Evolutionary conservation across 1,284 basidiomycete species (phyloP).

Genomic region (Phellopilus nigrolimitatus): DNA sequence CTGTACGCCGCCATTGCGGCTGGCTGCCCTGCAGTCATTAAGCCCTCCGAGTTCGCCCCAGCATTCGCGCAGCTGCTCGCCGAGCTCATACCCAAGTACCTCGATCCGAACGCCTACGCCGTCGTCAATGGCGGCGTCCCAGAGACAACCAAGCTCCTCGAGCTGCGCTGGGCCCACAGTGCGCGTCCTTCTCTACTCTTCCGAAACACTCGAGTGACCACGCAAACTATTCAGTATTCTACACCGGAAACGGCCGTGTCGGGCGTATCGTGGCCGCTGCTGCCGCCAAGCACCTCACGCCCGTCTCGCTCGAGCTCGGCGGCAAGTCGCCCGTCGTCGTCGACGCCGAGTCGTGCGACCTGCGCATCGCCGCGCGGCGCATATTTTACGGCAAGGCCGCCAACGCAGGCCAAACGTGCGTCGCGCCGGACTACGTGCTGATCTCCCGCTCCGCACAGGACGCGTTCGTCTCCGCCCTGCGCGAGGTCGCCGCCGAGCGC

Average conservation of each 20-base stretch:
- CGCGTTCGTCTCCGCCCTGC: conserved; percentile 36
- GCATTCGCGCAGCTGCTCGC: conserved; percentile 40
- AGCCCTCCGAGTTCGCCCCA: conserved; percentile 45
- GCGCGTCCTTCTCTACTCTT: not conserved
- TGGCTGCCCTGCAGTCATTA: conserved; percentile 41
- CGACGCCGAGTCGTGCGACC: conserved; percentile 33
- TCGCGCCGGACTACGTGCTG: conserved; percentile 49
- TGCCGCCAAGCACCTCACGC: conserved; percentile 70
- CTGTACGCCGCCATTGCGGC: conserved; percentile 41
- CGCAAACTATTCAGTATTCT: conserved; percentile 8
- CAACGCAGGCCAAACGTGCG: conserved; percentile 41
- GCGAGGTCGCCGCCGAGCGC: conserved; percentile 28
- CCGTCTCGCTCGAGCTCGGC: conserved; percentile 58
- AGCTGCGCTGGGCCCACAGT: conserved; percentile 17
- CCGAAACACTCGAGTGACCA: not conserved
- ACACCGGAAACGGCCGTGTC: conserved; percentile 45
- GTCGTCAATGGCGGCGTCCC: conserved; percentile 44
- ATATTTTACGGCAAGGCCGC: conserved; percentile 46
- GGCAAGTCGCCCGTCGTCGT: conserved; percentile 53
- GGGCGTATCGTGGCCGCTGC: conserved; percentile 64
- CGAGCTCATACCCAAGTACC: conserved; percentile 44
- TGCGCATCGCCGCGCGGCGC: conserved; percentile 29
- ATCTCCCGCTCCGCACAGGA: conserved; percentile 36
- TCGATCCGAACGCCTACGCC: conserved; percentile 34
- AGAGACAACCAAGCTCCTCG: conserved; percentile 33